Base-by-base conservation (phyloP, 768 basidiomycete species). In the Cystobasidium tubakii region DNA sequence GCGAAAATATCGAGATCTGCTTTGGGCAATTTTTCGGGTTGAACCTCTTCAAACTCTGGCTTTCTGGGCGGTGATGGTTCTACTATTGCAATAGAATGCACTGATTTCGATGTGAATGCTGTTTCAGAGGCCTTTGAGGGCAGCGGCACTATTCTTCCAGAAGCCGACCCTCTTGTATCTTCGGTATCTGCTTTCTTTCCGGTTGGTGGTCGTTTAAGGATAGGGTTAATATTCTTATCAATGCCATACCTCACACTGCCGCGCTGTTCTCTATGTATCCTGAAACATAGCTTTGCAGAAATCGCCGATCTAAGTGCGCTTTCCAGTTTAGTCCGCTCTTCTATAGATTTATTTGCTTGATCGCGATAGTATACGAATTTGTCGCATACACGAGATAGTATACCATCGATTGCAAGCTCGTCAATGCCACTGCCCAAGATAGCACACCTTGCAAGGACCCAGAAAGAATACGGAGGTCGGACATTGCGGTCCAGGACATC, bases 381-480 rank as follows among this genome's bases (percentile, higher is more conserved):
- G 10, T 42, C 46, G 23, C 29, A n/a, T 29, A 67, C 29, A 29
- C 31, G 42, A 4, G 43, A 42, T 9, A 54, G 23, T 7, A 67
- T 25, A n/a, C 39, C 44, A 1, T 67, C 44, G n/a, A 67, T 7
- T 19, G 46, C 42, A 27, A 54, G 36, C 19, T 43, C 10, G 17
- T 36, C 50, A 19, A 42, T 54, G 3, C 42, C 21, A 42, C 44
- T 43, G 9, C 66, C 66, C 31, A 67, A 15, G 21, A 67, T 67
- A 12, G 44, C 66, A 43, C 42, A 42, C 9, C 66, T 7, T 34
- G 23, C n/a, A 4, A 67, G 66, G 3, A 67, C 44, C 39, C 44
- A 67, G 6, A 46, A 67, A 10, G 66, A 23, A 67, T 67, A 67
- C 6, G 66, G 12, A 27, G 66, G 66, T 15, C 46, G 42, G 3